Base-by-base conservation (phyloP, 805 yeast species). In the Yueomyces sinensis region DNA sequence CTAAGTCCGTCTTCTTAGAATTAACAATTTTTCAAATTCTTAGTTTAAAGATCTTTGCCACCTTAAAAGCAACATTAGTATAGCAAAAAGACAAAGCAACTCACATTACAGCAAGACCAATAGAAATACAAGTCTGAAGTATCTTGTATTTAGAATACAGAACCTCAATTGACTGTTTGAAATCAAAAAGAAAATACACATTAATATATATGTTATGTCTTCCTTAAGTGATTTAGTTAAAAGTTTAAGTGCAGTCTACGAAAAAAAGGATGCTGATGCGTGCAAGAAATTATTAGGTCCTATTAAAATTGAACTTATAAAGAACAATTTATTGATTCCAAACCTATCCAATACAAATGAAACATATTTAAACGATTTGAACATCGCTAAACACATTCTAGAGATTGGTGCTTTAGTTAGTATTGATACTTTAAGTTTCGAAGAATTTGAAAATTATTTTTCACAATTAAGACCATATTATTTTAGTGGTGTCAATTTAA, bases 351-450 rank as follows among this genome's bases (percentile, higher is more conserved):
- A 47, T 31, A 35, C 33, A 17, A 60, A 60, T 34, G 52, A 45
- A 19, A 52, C 56, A 15, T 61, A 62, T 37, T 52, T 74, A 25
- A 71, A 69, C 38, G 95, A 87, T 59, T 67, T 86, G 37, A 65
- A 70, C 40, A 82, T 84, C 28, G 75, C 94, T 6, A 76, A 93
- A 45, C 74, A 80, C 29, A 80, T 89, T 30, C 63, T 91, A 33
- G 97, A 91, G 56, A 72, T 86, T 39, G 95, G 95, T 11, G 94
- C 94, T 1, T 63, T 89, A 35, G 70, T 82, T 14, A 70, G 87
- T 33, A 74, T 91, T 41, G 77, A 78, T 44, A 54, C 70, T 30
- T 59, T 68, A 25, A 68, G 81, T 41, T 72, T 78, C 47, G 68
- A 59, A 16, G 67, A 69, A n/a, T 83, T 86, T 50, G 77, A 78